phyloP scores from a whole-genome alignment of 2,329 filamentous ascomycete species.

The Sporothrix phasma region DNA sequence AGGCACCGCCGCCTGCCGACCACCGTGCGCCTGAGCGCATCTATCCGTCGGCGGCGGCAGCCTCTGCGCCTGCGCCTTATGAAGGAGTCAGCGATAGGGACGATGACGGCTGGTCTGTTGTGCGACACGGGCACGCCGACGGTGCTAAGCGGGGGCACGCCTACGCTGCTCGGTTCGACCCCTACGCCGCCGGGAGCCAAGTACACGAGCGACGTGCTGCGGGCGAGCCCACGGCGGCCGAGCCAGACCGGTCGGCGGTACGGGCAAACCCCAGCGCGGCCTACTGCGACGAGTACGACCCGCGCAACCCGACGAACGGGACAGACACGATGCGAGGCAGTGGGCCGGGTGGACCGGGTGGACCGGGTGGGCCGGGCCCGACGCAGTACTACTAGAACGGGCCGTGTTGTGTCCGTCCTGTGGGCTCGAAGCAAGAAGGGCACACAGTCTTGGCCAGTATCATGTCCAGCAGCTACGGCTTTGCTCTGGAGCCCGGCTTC shows the following conservation, averaged over 20 bases:
- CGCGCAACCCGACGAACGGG: constrained; percentile 21
- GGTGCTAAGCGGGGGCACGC: neutral
- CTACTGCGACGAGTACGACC: constrained; percentile 37
- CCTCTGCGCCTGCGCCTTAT: neutral
- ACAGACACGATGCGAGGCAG: constrained; percentile 5
- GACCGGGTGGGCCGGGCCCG: constrained; percentile 3
- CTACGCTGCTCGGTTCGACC: neutral
- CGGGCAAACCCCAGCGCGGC: constrained; percentile 15
- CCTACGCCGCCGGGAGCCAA: too few relatives aligned
- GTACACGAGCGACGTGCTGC: neutral
- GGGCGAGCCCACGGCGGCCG: neutral
- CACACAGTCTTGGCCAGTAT: neutral
- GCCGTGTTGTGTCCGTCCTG: neutral
- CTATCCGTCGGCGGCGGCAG: constrained; percentile 4
- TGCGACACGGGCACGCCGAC: neutral
- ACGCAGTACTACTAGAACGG: constrained; percentile 14
- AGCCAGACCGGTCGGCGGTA: neutral
- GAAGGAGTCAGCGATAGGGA: neutral
- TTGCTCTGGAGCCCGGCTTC: too few relatives aligned
- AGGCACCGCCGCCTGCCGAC: constrained; percentile 5
- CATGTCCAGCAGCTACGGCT: neutral
- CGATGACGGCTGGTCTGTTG: neutral
- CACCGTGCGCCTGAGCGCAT: neutral
- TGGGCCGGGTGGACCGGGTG: too few relatives aligned
- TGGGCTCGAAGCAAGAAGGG: neutral